Evolutionary conservation across 192 early-diverging fungal genomes (phyloP).

Genomic region (Lobosporangium transversale): DNA sequence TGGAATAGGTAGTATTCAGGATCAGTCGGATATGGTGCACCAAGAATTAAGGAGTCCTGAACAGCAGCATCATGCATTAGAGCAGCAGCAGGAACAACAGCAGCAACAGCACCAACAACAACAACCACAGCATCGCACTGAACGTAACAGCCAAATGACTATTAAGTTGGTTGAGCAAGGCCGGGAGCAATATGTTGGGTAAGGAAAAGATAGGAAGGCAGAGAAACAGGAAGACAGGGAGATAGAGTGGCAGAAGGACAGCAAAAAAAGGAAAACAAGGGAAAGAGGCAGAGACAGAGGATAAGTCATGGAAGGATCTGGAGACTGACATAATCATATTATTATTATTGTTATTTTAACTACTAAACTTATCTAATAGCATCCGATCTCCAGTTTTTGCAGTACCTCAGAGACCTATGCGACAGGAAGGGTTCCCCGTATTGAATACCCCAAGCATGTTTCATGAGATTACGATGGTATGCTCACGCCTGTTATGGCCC

Average conservation of each 20-base stretch:
- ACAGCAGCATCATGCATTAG: not conserved
- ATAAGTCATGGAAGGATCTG: too few relatives aligned
- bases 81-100: too few relatives aligned
- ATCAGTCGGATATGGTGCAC: constrained; percentile 29
- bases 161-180: constrained; percentile 7
- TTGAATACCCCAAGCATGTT: constrained; percentile 45
- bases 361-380: too few relatives aligned
- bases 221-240: too few relatives aligned
- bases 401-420: constrained; percentile 28
- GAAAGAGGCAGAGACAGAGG: too few relatives aligned
- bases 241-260: too few relatives aligned
- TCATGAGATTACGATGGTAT: constrained; percentile 63
- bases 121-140: not conserved
- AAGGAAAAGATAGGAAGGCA: not conserved
- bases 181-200: constrained; percentile 11
- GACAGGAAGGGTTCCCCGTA: constrained; percentile 27
- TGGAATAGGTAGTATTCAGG: constrained; percentile 20
- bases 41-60: constrained; percentile 39
- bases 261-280: too few relatives aligned
- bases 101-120: too few relatives aligned
- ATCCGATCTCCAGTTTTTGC: constrained; percentile 31
- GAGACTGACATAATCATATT: too few relatives aligned
- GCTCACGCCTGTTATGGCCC: not conserved
- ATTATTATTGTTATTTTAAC: too few relatives aligned
- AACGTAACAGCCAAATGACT: constrained; percentile 1